These are phyloP conservation scores for Vanrija humicola DNA, from an alignment of 1,284 basidiomycete species.

Conservation along the genomic window DNA sequence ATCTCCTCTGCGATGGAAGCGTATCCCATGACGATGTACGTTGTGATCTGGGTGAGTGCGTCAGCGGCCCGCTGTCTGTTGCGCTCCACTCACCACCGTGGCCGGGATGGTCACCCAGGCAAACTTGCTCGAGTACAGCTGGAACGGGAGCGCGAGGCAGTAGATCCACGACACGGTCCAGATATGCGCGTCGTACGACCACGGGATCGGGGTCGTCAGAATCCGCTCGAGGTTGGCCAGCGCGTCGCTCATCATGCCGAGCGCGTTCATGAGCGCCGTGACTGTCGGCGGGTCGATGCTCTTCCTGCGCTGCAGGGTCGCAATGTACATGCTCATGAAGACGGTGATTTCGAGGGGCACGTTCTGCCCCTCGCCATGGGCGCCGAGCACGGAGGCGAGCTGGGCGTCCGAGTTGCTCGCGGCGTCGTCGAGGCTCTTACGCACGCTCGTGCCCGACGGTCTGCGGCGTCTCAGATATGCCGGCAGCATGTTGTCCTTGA, in stretches of 20 bases:
- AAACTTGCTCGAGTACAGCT: conserved; percentile 58
- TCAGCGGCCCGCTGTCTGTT: too few relatives aligned
- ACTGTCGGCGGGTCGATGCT: conserved; percentile 62
- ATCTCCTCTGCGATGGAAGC: conserved; percentile 38
- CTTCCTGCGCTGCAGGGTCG: conserved; percentile 60
- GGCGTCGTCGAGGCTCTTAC: conserved; percentile 44
- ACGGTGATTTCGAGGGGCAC: conserved; percentile 68
- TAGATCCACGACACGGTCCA: conserved; percentile 45
- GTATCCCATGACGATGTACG: conserved; percentile 48
- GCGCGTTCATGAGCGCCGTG: conserved; percentile 55
- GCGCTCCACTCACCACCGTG: conserved; percentile 28
- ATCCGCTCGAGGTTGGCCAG: conserved; percentile 70
- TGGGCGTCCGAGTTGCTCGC: conserved; percentile 3
- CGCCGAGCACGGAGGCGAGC: too few relatives aligned
- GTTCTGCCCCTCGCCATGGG: conserved; percentile 58
- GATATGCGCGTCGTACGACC: conserved; percentile 58
- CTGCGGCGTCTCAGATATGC: neutral
- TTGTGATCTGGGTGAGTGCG: conserved; percentile 21
- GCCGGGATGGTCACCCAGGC: conserved; percentile 64
- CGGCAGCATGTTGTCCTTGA: conserved; percentile 3
- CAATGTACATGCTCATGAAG: conserved; percentile 66
- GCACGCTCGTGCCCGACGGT: conserved; percentile 49
- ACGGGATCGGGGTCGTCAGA: conserved; percentile 73
- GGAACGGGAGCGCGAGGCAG: conserved; percentile 57
- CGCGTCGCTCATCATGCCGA: conserved; percentile 63